A percentile compares a stretch with the other conserved stretches of the same genome.
phyloP scores from a whole-genome alignment of 176 grass and related monocot species.

The Carex cristatella region DNA sequence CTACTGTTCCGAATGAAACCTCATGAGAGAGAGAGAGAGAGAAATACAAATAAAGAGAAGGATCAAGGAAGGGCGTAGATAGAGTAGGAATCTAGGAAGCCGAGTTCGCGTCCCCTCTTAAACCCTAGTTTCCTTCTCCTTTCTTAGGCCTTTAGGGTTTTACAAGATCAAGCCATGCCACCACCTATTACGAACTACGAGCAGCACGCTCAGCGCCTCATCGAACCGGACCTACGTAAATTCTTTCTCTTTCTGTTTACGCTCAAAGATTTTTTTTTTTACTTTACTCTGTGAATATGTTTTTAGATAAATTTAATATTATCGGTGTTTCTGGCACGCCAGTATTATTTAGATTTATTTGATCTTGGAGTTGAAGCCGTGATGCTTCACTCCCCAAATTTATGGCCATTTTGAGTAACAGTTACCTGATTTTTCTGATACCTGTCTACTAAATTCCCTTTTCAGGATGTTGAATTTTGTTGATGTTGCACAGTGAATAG shows the following conservation, averaged over 20 bases:
- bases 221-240: conserved; percentile 77
- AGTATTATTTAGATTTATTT: not conserved
- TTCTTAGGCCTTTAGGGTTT: not conserved
- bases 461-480: not conserved
- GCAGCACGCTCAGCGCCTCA: conserved; percentile 80
- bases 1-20: not conserved
- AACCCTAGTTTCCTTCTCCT: conserved; percentile 26
- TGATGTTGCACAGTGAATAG: not conserved
- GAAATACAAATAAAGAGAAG: not conserved
- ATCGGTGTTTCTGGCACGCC: not conserved
- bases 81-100: not conserved
- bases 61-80: not conserved
- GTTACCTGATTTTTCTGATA: not conserved
- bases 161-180: conserved; percentile 43
- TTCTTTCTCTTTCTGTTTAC: not conserved
- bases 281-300: not conserved
- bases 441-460: not conserved
- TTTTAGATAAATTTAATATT: not conserved
- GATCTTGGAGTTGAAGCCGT: not conserved
- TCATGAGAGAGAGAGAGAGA: conserved; percentile 2
- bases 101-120: not conserved
- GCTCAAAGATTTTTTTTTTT: not conserved
- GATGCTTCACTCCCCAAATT: not conserved
- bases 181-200: conserved; percentile 96
- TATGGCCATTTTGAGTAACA: not conserved